Conservation (phyloP, 208 protist genomes). For the Acanthamoeba sp. region DNA sequence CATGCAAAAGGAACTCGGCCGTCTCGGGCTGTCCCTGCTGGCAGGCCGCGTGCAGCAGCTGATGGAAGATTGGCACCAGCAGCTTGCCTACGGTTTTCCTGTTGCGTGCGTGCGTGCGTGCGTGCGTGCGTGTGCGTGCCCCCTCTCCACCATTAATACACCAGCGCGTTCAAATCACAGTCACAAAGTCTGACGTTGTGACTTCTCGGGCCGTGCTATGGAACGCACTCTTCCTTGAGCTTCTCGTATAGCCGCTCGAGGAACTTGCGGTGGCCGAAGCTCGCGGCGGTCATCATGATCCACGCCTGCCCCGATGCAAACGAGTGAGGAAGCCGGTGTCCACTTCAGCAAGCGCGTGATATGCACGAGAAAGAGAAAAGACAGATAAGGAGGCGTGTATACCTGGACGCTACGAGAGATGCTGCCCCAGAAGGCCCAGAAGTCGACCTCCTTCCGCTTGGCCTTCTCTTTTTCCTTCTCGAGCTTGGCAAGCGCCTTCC, state of each 20-base stretch:
- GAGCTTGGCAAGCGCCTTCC: conserved; percentile 9
- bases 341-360: not conserved
- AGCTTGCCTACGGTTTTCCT: not conserved
- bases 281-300: conserved; percentile 49
- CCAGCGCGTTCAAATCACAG: too few relatives aligned
- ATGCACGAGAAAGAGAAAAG: not conserved
- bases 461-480: conserved; percentile 22
- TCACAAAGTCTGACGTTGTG: too few relatives aligned
- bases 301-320: not conserved
- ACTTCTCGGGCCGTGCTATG: not conserved
- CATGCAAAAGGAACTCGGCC: not conserved
- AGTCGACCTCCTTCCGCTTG: not conserved
- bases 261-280: conserved; percentile 31
- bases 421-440: conserved; percentile 14
- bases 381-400: not conserved
- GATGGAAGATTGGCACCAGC: conserved; percentile 31
- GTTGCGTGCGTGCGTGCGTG: too few relatives aligned
- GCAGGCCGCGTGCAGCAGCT: conserved; percentile 17
- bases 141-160: too few relatives aligned
- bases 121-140: too few relatives aligned
- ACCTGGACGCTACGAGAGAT: conserved; percentile 40
- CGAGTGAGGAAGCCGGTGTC: not conserved
- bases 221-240: conserved; percentile 10
- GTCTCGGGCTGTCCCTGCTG: conserved; percentile 29
- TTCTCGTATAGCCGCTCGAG: conserved; percentile 23